Base-by-base conservation (phyloP, 208 protist genomes). In the Ichthyophonus hoferi region DNA sequence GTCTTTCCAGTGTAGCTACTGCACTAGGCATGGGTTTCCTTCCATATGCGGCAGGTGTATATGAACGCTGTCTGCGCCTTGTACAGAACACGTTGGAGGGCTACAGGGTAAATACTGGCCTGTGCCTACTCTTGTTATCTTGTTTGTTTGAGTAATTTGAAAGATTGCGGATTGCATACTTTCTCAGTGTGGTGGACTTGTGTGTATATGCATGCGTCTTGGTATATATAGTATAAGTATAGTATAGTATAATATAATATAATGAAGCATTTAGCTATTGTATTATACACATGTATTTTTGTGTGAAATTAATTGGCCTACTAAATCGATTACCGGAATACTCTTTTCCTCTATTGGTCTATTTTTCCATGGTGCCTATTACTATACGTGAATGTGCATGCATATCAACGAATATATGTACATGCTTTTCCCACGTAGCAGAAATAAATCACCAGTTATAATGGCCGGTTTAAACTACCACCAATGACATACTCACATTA, bases 181-280 rank as follows among this genome's bases (percentile, higher is more conserved):
- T 67, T 67, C 12, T 67, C 12, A 31, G 43, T 67, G 43, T 67
- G 43, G 3, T 31, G 43, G 12, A 24, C 3, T 31, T 67, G 14
- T 76, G 31, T 76, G 31, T 76, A 31, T 76, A 76, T 76, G 50
- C 31, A 76, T 76, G 31, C 31, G 50, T 31, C 14, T 76, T 33
- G 78, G 17, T 33, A 87, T 0, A 88, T 92, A 14, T 92, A 86
- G 3, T 79, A 79, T 37, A 88, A 90, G 78, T 89, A 89, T 1
- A 40, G 90, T 35, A 90, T 40, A n/a, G 58, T 93, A n/a, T n/a
- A n/a, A n/a, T n/a, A n/a, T n/a, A n/a, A n/a, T n/a, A n/a, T n/a
- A n/a, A n/a, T n/a, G n/a, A n/a, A n/a, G n/a, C n/a, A n/a, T n/a
- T n/a, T n/a, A n/a, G n/a, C n/a, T n/a, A n/a, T n/a, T n/a, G n/a